Evolutionary conservation across 768 basidiomycete genomes (phyloP).

Genomic region (Glaciozyma martinii): DNA sequence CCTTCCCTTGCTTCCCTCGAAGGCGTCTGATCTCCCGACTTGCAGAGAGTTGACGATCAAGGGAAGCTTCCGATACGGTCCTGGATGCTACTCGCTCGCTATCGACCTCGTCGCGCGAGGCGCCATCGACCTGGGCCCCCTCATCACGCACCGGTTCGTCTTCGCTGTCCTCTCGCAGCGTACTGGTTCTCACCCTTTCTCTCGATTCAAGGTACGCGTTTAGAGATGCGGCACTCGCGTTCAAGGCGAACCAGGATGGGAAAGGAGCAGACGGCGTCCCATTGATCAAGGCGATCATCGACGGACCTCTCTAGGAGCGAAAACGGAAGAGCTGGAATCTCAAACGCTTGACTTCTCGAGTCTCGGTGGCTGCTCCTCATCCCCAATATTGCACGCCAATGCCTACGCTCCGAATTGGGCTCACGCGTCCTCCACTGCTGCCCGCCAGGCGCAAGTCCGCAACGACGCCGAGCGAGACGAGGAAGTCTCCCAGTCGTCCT

Average conservation of each 20-base stretch:
- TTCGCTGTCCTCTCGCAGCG: neutral
- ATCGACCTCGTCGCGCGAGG: slow-evolving; percentile 74
- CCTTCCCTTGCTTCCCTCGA: neutral
- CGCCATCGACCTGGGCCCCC: slow-evolving; percentile 72
- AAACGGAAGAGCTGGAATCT: neutral
- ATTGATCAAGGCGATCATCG: slow-evolving; percentile 56
- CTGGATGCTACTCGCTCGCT: slow-evolving; percentile 75
- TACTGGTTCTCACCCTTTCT: neutral
- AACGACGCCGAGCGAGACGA: slow-evolving; percentile 83
- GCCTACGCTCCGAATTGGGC: slow-evolving; percentile 25
- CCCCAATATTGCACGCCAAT: slow-evolving; percentile 14
- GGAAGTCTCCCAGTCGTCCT: slow-evolving; percentile 76
- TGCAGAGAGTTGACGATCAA: slow-evolving; percentile 61
- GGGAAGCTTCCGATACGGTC: slow-evolving; percentile 73
- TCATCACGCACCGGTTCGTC: slow-evolving; percentile 66
- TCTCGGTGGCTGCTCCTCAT: neutral
- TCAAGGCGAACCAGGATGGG: slow-evolving; percentile 67
- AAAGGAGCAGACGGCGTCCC: slow-evolving; percentile 77
- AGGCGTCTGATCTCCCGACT: slow-evolving; percentile 42
- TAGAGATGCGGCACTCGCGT: slow-evolving; percentile 65
- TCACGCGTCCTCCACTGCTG: slow-evolving; percentile 7
- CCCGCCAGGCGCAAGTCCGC: slow-evolving; percentile 55
- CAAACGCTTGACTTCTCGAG: neutral
- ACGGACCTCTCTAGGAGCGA: slow-evolving; percentile 4
- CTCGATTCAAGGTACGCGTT: slow-evolving; percentile 60